Conservation (phyloP, 139 green algal genomes). For the Pseudopediastrum boryanum region DNA sequence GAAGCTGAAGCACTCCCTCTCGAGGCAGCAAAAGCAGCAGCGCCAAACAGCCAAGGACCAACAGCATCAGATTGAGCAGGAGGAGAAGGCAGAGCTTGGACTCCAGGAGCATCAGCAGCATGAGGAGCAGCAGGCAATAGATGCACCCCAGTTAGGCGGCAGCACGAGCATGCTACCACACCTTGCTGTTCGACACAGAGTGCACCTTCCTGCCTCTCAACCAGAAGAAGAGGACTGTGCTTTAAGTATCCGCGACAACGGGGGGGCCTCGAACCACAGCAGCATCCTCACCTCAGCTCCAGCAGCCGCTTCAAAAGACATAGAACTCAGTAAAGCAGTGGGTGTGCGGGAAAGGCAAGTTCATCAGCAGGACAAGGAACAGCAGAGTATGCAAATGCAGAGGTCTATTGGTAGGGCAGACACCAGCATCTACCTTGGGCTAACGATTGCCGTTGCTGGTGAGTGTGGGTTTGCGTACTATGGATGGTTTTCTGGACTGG, state of each 20-base stretch:
- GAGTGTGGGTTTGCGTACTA: background rate
- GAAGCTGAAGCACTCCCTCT: constrained; percentile 5
- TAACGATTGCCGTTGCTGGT: constrained; percentile 12
- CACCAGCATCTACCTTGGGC: constrained; percentile 11
- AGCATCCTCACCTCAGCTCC: background rate
- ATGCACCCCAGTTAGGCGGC: too few relatives aligned
- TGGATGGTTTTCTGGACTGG: too few relatives aligned
- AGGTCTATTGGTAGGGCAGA: background rate
- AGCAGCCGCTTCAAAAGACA: background rate
- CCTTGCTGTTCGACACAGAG: too few relatives aligned
- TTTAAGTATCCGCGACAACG: background rate
- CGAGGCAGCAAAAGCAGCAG: background rate
- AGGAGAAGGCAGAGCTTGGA: background rate
- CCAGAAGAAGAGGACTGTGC: background rate
- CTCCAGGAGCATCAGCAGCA: too few relatives aligned
- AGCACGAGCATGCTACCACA: too few relatives aligned
- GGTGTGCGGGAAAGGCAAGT: background rate
- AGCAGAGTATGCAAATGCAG: constrained; percentile 1
- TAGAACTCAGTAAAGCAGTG: background rate
- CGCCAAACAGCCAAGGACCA: background rate
- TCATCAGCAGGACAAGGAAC: background rate
- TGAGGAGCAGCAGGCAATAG: background rate
- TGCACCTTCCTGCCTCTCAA: too few relatives aligned
- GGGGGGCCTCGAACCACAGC: background rate
- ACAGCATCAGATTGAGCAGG: background rate